Base-by-base conservation (phyloP, 768 basidiomycete genomes). In the Suillus weaverae region DNA sequence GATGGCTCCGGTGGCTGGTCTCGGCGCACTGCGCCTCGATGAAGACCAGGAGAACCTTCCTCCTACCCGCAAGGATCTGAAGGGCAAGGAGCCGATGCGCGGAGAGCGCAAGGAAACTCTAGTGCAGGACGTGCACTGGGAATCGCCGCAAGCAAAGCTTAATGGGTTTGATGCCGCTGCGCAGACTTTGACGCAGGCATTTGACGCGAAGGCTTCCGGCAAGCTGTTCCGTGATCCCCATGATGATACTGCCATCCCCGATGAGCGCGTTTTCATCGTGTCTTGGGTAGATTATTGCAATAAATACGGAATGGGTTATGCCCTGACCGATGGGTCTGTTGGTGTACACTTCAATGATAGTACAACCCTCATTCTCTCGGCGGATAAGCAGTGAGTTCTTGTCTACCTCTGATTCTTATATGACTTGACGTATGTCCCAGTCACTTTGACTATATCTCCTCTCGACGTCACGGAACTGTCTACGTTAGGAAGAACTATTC, bases 241-340 rank as follows among this genome's bases (percentile, higher is more conserved):
- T 55, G 80, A 82, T 51, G 87, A 87, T 35, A 76, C 76, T 16
- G 79, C 78, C 41, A 69, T 93, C 2, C 83, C 82, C 0, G 83
- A 87, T 20, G 91, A 94, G 64, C 84, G 84, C 61, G 90, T 97
- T 53, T 99, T 98, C 78, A 95, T 99, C 67, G 93, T 92, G 3
- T 93, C 92, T n/a, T 99, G 97, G 97, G 91, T 99, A 48, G 97
- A 99, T 76, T 99, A 99, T 73, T 97, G 94, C 75, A 94, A 95
- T 78, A 98, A 98, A 82, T 99, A 98, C 77, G 97, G 97, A n/a
- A 99, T 98, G 93, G 97, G 97, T 1, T 99, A 97, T 75, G 94
- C 95, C 4, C 81, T 99, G 72, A 97, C 95, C 22, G 95, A 99
- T 72, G 95, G 97, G 4, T 91, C 92, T 26, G 89, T 98, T 54